Base-by-base conservation (phyloP, 2,329 filamentous ascomycete species). In the Fusarium nanum region DNA sequence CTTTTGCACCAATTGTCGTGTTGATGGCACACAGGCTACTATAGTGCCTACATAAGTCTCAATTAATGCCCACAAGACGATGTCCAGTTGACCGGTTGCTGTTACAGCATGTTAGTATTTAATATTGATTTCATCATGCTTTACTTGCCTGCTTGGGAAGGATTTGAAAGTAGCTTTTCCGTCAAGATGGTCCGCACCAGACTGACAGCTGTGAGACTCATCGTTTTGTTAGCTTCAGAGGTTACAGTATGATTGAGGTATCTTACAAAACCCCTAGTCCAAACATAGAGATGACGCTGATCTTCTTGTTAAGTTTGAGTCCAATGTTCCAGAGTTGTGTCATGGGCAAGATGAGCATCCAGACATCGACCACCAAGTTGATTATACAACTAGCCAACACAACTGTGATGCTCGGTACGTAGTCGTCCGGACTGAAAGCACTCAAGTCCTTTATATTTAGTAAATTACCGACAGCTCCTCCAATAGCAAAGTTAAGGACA, bases 311-410 rank as follows among this genome's bases (percentile, higher is more conserved):
- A 0, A 37, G 34, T 25, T 37, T 60, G 0, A 66, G 27, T 4
- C 55, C 55, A 0, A 66, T 25, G 0, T 66, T 54, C 2, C 45
- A 50, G 1, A 66, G n/a, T 5, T 66, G 63, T 0, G 63, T 55
- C 61, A 65, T 44, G 3, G 63, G 63, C 3, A 66, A 23, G 2
- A 65, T 27, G 2, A 66, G 61, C 61, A 66, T 66, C 63, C 63
- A 66, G 4, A 55, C 14, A 5, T 66, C 63, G 1, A 66, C 7
- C 1, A 11, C 41, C 12, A 65, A 12, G 1, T 60, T 65, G 0
- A 65, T 25, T 0, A n/a, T 8, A 10, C 22, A 47, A 2, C 41
- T 44, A 1, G 37, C 7, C 7, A 60, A 1, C 0, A 13, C 12
- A 3, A 65, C 7, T n/a, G 11, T 60, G 7, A 46, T 37, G 10